Base-by-base conservation (phyloP, 2,329 filamentous ascomycete species). In the Talaromyces rugulosus region DNA sequence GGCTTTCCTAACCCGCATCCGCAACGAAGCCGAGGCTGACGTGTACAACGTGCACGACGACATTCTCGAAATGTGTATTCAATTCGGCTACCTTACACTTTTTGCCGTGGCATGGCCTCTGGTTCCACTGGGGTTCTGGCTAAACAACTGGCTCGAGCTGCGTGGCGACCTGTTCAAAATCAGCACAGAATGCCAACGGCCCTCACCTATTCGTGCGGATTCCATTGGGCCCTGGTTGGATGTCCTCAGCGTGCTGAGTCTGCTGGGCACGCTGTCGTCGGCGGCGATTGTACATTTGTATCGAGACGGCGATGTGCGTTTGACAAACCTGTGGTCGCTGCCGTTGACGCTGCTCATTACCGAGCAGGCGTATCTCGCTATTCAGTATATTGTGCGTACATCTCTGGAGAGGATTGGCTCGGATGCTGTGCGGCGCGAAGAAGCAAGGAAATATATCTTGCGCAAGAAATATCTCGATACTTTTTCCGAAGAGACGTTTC, bases 111-210 rank as follows among this genome's bases (percentile, higher is more conserved):
- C 96, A 60, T 99, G 95, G 95, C 95, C 95, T 0, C 81, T 98
- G n/a, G 93, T 94, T 0, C 89, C 90, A 1, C 83, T 92, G 61
- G 94, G 90, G 1, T 98, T 98, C 79, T 80, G 98, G 12, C 80
- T 95, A 75, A 98, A 98, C 79, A 96, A 98, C 78, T 98, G 94
- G 92, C 80, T 99, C 62, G 95, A 98, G 74, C 85, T 98, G 44
- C 90, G 95, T 50, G 91, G 91, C 0, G 95, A 99, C 72, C 93
- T 94, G 2, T 85, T 96, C 78, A 99, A 99, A 76, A 96, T 98
- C 69, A 92, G 92, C 61, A 83, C 92, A 55, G 89, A 93, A 74
- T 93, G 91, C 81, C 89, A 94, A 70, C 88, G 95, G 3, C 95
- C 95, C 0, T 91, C 91, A 42, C 95, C 95, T 0, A 92, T 90